Evolutionary conservation across 192 early-diverging fungal genomes (phyloP), one percentile per base, ranked within the genome.

Genomic region (Cladochytrium replicatum): DNA sequence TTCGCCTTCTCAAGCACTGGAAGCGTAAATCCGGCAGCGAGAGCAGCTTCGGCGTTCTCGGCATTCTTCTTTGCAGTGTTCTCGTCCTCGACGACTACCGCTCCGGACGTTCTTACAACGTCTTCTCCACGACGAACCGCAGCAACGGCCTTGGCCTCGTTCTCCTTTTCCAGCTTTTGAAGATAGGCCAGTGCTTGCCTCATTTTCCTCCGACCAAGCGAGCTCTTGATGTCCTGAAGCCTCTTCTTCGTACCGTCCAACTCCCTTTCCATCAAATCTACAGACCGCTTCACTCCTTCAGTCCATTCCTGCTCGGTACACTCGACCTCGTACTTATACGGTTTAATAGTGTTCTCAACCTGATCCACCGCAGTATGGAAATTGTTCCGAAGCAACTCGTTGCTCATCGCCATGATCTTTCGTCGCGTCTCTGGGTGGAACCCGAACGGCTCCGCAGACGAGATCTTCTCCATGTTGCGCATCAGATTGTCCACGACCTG

Each of bases 341-440:
- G 95, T 65, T 98, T 98, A 66, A 98, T 92, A 1, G 91, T 95
- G 71, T 96, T 98, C 52, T 98, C 95, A 5, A 98, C 95, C 67
- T 96, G 93, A 58, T 96, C 95, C 6, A 91, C 80, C 4, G 93
- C 87, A 2, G 86, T 71, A 29, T 87, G 81, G 70, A 88, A 91
- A 44, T 93, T 92, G 47, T 63, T 73, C 22, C 87, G 78, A 50
- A 98, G 50, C 39, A 96, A 84, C 30, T 89, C 89, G 41, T 80
- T 82, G 29, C 81, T 86, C 54, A 94, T 88, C 38, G 78, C 74
- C 49, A 90, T 64, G 37, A 98, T 81, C 23, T 87, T 80, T 13
- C 72, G 54, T 15, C 85, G 76, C 1, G 89, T 85, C 9, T 86
- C 83, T 1, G 80, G 77, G 52, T 98, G 95, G 57, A 89, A 76